Evolutionary conservation across 257 asterid genomes (phyloP).

Genomic region (Gynochthodes officinalis): DNA sequence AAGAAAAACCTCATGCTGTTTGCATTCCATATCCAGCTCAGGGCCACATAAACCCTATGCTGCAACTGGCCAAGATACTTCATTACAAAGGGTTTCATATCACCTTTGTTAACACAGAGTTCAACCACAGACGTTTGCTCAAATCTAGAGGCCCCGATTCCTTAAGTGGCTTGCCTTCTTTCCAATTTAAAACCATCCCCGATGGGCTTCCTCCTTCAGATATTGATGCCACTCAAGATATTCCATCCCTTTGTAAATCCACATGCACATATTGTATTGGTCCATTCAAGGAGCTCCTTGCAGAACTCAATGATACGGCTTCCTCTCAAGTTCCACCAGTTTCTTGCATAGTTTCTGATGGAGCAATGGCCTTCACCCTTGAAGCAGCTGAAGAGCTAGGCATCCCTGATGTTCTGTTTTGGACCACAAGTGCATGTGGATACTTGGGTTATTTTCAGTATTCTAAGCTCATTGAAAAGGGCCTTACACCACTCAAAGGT

Average conservation of each 20-base stretch:
- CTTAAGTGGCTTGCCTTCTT: neutral
- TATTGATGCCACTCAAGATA: conserved; percentile 10
- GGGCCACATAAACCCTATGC: neutral
- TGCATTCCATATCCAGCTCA: neutral
- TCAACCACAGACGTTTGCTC: neutral
- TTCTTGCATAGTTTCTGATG: conserved; percentile 16
- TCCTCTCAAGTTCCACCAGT: conserved; percentile 6
- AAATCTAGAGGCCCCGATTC: neutral
- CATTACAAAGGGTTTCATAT: neutral
- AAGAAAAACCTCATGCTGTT: neutral
- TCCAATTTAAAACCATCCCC: conserved; percentile 10
- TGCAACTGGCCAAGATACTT: neutral
- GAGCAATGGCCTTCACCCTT: conserved; percentile 2
- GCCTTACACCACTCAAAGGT: conserved; percentile 1
- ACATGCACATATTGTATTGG: neutral
- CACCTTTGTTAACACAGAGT: neutral
- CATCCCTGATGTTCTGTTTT: conserved; percentile 1
- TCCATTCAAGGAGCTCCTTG: conserved; percentile 8
- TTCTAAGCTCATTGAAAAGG: conserved; percentile 2
- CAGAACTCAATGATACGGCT: neutral
- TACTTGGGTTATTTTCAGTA: conserved; percentile 7
- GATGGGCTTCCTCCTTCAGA: conserved; percentile 16
- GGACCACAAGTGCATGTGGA: conserved; percentile 9
- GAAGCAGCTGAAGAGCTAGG: conserved; percentile 8
- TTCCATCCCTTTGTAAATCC: conserved; percentile 4